These are phyloP conservation scores for Casuarina equisetifolia DNA, from an alignment of 306 rosid species.

Conservation along the genomic window DNA sequence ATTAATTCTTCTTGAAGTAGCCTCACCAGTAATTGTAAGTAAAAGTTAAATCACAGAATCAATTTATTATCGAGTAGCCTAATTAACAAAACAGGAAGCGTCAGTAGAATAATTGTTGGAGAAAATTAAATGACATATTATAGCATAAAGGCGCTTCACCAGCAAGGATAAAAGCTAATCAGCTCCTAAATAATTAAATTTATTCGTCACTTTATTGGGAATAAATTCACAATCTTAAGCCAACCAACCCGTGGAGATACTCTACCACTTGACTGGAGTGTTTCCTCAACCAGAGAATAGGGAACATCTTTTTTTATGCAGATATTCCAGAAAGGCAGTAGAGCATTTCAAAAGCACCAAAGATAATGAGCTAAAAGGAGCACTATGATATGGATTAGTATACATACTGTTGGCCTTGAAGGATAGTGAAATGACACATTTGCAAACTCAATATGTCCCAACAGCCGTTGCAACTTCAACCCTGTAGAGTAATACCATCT, in stretches of 20 bases:
- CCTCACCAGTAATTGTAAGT: constrained; percentile 26
- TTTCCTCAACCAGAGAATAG: not conserved
- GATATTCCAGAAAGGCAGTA: constrained; percentile 15
- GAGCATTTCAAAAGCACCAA: constrained; percentile 13
- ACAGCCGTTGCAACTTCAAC: constrained; percentile 53
- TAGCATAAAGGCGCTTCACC: constrained; percentile 4
- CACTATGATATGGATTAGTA: constrained; percentile 20
- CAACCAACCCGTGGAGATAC: not conserved
- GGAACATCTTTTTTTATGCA: constrained; percentile 9
- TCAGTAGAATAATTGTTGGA: not conserved
- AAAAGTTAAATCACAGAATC: constrained; percentile 13
- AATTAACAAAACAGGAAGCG: constrained; percentile 17
- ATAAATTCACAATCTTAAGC: constrained; percentile 7
- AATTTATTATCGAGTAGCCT: constrained; percentile 18
- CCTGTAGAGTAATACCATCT: constrained; percentile 51
- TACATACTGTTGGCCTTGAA: constrained; percentile 74
- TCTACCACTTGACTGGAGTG: constrained; percentile 22
- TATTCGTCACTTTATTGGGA: constrained; percentile 1
- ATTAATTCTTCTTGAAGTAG: constrained; percentile 30
- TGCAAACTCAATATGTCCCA: constrained; percentile 66
- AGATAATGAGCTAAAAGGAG: constrained; percentile 14
- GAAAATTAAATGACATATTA: not conserved
- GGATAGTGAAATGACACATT: constrained; percentile 79
- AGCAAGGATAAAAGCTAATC: not conserved
- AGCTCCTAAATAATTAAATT: not conserved